phyloP scores from a whole-genome alignment of 176 grass and related monocot genomes.

The Paspalum vaginatum region DNA sequence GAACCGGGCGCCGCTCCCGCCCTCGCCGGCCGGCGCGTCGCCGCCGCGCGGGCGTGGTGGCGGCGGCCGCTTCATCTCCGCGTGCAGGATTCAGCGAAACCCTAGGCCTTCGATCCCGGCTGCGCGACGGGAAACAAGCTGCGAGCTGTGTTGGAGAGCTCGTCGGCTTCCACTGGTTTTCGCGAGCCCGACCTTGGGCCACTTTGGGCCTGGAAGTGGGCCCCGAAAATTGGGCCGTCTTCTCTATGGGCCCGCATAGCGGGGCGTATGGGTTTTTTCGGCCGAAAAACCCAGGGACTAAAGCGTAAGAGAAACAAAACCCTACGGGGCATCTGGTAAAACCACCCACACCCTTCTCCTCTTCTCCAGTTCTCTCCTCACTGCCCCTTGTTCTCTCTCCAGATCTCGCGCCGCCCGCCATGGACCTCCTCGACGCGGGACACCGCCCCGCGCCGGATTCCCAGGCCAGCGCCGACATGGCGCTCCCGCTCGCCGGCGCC shows the following conservation, averaged over 20 bases:
- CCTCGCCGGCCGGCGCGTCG: not conserved
- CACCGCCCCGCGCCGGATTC: slow-evolving; percentile 16
- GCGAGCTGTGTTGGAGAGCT: not conserved
- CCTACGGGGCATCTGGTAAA: slow-evolving; percentile 27
- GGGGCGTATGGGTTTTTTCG: not conserved
- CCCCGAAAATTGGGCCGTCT: not conserved
- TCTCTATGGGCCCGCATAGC: not conserved
- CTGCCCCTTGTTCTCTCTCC: slow-evolving; percentile 54
- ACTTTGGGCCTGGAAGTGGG: too few species aligned
- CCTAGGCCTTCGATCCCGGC: slow-evolving; percentile 32
- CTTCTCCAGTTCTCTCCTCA: slow-evolving; percentile 22
- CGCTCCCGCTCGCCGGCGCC: slow-evolving; percentile 58
- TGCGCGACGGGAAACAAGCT: not conserved
- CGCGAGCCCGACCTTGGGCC: too few species aligned
- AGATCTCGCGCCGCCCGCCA: slow-evolving; percentile 65
- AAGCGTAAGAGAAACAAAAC: slow-evolving; percentile 31
- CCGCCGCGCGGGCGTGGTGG: not conserved
- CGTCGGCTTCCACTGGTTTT: not conserved
- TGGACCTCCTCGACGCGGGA: slow-evolving; percentile 54
- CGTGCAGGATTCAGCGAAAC: slow-evolving; percentile 28
- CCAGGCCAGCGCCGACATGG: slow-evolving; percentile 23
- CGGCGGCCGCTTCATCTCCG: slow-evolving; percentile 43
- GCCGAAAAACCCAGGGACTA: not conserved
- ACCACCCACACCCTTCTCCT: not conserved
- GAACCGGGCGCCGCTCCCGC: not conserved